Base-by-base conservation (phyloP, 1,284 basidiomycete species). In the Melampsora larici-populina region DNA sequence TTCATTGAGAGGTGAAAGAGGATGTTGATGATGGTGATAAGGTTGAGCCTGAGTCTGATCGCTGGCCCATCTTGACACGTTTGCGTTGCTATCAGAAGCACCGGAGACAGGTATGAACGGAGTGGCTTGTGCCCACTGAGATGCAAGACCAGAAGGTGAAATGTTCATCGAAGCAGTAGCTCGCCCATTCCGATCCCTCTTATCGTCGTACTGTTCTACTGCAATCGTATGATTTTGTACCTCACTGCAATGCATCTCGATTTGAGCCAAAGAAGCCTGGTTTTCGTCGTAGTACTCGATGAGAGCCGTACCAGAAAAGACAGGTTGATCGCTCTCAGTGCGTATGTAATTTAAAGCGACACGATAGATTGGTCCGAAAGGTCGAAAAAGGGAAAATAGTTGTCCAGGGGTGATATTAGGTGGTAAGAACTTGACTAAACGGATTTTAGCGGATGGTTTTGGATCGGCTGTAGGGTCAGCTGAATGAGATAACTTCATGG, bases 341-440 rank as follows among this genome's bases (percentile, higher is more conserved):
- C 33, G 11, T 73, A 72, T 9, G 70, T 63, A 73, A 76, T 70
- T 58, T 71, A 79, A 18, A 79, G 79, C 3, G 68, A 77, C 68
- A 21, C 78, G 71, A 48, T 71, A 63, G 64, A 82, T 72, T 1
- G 81, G 81, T 8, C 82, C 83, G 81, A 83, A 84, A 89, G 86
- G 83, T 90, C 92, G 84, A 89, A 93, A n/a, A 89, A 86, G 81
- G 90, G 89, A n/a, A 87, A 89, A 17, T 84, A 80, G 81, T 93
- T 90, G 6, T 88, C 88, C 81, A 87, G 92, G 13, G 83, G 92
- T 92, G 78, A 92, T 89, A 58, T 92, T 86, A 73, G 91, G 88
- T 11, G 91, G 90, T 46, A 87, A 85, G 29, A 91, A 90, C 31
- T 88, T 88, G 4, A 92, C 89, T 6, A 89, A 89, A 0, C 91